A percentile compares a stretch with the other conserved stretches of the same genome.
phyloP scores from a whole-genome alignment of 2,329 filamentous ascomycete genomes.

The Aspergillus sp. region DNA sequence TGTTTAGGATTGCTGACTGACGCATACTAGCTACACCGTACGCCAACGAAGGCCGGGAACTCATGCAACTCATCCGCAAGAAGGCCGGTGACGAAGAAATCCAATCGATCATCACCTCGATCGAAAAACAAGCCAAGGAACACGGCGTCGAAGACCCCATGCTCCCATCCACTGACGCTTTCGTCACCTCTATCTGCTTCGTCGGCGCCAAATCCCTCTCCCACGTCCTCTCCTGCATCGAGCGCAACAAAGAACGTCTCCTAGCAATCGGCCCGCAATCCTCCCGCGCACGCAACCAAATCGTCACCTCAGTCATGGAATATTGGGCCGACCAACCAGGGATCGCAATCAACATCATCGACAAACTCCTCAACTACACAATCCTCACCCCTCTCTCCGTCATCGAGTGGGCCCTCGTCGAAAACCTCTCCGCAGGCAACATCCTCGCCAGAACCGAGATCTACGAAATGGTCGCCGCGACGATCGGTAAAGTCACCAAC shows the following conservation, averaged over 20 bases:
- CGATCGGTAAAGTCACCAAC: conserved; percentile 81
- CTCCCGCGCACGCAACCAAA: conserved; percentile 72
- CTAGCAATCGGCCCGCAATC: conserved; percentile 70
- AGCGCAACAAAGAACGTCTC: conserved; percentile 85
- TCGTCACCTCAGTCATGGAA: conserved; percentile 79
- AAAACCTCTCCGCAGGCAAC: conserved; percentile 57
- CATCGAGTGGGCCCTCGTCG: conserved; percentile 79
- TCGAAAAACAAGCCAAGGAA: conserved; percentile 70
- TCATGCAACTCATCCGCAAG: conserved; percentile 70
- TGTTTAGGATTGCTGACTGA: conserved; percentile 9
- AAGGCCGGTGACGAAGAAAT: conserved; percentile 84
- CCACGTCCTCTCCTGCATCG: conserved; percentile 90
- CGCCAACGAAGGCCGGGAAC: conserved; percentile 72
- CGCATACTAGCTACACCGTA: conserved; percentile 62
- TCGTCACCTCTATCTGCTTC: conserved; percentile 87
- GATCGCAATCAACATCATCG: conserved; percentile 83
- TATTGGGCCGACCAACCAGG: conserved; percentile 94
- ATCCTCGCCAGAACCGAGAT: conserved; percentile 67
- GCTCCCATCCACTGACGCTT: conserved; percentile 83
- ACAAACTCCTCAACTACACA: conserved; percentile 95
- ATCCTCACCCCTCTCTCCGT: conserved; percentile 82
- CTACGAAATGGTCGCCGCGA: conserved; percentile 85
- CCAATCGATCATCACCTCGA: conserved; percentile 69
- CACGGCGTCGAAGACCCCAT: conserved; percentile 65
- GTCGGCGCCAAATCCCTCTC: conserved; percentile 93